phyloP scores from a whole-genome alignment of 2,329 filamentous ascomycete species.

The Epichloe gansuensis region DNA sequence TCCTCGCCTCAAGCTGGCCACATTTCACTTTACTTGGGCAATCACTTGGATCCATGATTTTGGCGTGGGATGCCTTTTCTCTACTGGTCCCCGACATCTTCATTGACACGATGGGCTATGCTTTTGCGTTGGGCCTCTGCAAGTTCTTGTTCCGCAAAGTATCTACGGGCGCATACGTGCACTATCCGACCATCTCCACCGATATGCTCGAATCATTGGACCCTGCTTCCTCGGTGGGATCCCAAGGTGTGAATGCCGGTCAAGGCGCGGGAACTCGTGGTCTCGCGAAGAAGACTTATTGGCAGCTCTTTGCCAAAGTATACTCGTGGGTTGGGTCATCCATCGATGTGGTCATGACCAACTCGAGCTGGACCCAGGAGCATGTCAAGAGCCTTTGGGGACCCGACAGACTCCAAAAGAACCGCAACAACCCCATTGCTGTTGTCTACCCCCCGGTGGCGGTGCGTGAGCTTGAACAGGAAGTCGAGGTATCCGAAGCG shows the following conservation, averaged over 20 bases:
- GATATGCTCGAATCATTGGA: conserved; percentile 87
- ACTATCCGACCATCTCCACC: conserved; percentile 96
- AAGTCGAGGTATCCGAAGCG: conserved; percentile 55
- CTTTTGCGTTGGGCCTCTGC: conserved; percentile 72
- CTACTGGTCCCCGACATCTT: conserved; percentile 87
- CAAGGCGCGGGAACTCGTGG: conserved; percentile 63
- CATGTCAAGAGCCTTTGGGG: conserved; percentile 78
- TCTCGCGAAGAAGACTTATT: conserved; percentile 64
- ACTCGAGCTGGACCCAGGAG: conserved; percentile 83
- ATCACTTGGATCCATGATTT: conserved; percentile 71
- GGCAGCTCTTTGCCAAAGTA: conserved; percentile 68
- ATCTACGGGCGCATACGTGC: conserved; percentile 85
- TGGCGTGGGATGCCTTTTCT: conserved; percentile 89
- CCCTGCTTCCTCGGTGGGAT: conserved; percentile 41
- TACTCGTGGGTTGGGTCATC: conserved; percentile 75
- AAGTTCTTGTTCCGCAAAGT: conserved; percentile 70
- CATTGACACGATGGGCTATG: conserved; percentile 96
- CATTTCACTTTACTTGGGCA: conserved; percentile 91
- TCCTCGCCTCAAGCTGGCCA: conserved; percentile 78
- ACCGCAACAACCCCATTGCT: conserved; percentile 42
- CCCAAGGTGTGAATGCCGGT: conserved; percentile 70
- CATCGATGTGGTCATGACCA: conserved; percentile 93
- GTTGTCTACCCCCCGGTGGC: conserved; percentile 94
- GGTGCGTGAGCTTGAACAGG: conserved; percentile 67
- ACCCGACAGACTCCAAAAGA: conserved; percentile 33